Evolutionary conservation across 2,329 filamentous ascomycete genomes (phyloP), one percentile per base, ranked within the genome.

Genomic region (Cordyceps pruinosa): DNA sequence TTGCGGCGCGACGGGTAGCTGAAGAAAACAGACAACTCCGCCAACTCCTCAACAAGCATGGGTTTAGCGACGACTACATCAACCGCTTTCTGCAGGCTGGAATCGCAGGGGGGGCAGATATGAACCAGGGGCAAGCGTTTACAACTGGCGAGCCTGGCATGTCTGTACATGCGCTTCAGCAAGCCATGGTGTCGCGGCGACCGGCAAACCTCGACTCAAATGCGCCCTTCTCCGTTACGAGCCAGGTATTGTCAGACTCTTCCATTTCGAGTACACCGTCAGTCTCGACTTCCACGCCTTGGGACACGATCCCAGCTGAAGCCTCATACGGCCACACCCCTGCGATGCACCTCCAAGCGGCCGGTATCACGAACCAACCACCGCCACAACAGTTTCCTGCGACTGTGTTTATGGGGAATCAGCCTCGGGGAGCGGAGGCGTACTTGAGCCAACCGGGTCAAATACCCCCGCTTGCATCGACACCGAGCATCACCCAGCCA

Each of bases 1-100:
- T 78, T 51, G 88, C 87, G 1, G 88, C 87, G 2, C 76, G 85
- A 57, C 80, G 74, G 56, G 88, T 90, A 3, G 78, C 83, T 5
- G 83, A 86, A 17, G 87, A 92, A 69, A 91, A 91, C 68, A 78
- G 73, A 58, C 79, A 79, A 54, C 74, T 91, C 57, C 77, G 86
- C 23, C 72, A 72, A 17, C 73, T 90, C 19, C 75, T 90, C 34
- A 73, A 75, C 52, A 71, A 77, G 44, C 74, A 81, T 62, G 86
- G 86, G 3, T 72, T 88, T 23, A 69, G 72, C 42, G 80, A 86
- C 59, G 72, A 76, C 8, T 78, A 81, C 44, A 78, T 88, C 58
- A 71, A 77, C 48, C 67, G 67, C 44, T 76, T 69, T 57, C 59
- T 77, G 12, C 69, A 72, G 39, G 57, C 61, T 17, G 58, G 47